Evolutionary conservation across 306 rosid genomes (phyloP).

Genomic region (Amphicarpaea edgeworthii): DNA sequence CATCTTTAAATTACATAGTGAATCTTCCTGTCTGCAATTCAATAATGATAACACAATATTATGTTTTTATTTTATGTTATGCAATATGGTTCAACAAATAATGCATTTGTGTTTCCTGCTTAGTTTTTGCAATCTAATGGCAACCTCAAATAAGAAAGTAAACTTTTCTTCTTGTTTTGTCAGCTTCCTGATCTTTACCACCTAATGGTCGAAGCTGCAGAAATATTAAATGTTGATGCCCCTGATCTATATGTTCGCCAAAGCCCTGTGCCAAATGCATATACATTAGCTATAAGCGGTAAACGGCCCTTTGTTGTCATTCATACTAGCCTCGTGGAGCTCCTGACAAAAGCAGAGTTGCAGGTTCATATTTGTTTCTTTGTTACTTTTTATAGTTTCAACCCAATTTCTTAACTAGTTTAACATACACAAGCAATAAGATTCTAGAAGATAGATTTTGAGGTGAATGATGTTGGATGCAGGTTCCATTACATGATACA

Average conservation of each 20-base stretch:
- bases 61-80: constrained; percentile 17
- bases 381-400: constrained; percentile 29
- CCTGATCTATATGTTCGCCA: constrained; percentile 96
- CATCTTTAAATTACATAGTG: neutral
- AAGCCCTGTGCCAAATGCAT: constrained; percentile 97
- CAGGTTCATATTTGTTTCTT: constrained; percentile 64
- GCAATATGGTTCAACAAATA: constrained; percentile 8
- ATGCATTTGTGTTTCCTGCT: constrained; percentile 26
- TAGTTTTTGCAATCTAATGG: constrained; percentile 39
- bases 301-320: constrained; percentile 90
- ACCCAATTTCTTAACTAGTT: neutral
- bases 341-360: constrained; percentile 79
- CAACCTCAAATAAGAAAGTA: constrained; percentile 19
- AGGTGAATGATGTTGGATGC: too few species aligned
- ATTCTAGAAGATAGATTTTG: too few species aligned
- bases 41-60: constrained; percentile 14
- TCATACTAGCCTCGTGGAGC: constrained; percentile 99
- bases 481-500: neutral
- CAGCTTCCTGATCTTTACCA: constrained; percentile 87
- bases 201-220: constrained; percentile 86
- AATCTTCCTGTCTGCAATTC: constrained; percentile 26
- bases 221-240: constrained; percentile 75
- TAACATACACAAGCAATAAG: neutral
- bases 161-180: constrained; percentile 32
- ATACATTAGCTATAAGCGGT: constrained; percentile 92